A percentile compares a stretch with the other conserved stretches of the same genome.
phyloP scores from a whole-genome alignment of 805 yeast genomes.

The Yamadazyma paraphyllophila region DNA sequence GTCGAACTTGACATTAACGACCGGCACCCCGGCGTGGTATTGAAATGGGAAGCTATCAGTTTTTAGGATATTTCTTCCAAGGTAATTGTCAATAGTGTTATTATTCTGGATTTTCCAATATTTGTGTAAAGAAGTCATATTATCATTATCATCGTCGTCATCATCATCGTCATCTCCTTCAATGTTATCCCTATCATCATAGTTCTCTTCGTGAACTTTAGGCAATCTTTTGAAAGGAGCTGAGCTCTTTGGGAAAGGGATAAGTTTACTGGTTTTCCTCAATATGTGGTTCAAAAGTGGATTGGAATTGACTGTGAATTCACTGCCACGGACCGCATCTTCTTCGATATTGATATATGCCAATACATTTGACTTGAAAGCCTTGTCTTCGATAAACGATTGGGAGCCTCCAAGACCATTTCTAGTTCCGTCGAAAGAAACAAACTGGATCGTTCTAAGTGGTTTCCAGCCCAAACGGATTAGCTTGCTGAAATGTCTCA shows the following conservation, averaged over 20 bases:
- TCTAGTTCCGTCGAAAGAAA: constrained; percentile 41
- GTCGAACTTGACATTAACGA: constrained; percentile 31
- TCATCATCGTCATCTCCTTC: constrained; percentile 8
- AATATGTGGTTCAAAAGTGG: constrained; percentile 36
- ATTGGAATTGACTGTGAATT: constrained; percentile 32
- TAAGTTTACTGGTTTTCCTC: constrained; percentile 24
- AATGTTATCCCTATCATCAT: background rate
- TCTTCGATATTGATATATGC: constrained; percentile 40
- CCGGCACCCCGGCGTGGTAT: constrained; percentile 28
- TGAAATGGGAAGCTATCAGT: constrained; percentile 33
- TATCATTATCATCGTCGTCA: constrained; percentile 16
- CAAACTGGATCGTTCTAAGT: constrained; percentile 35
- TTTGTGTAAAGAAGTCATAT: constrained; percentile 28
- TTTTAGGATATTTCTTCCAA: constrained; percentile 23
- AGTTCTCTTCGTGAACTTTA: constrained; percentile 4
- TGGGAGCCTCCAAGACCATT: constrained; percentile 34
- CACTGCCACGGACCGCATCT: constrained; percentile 37
- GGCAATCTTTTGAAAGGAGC: constrained; percentile 19
- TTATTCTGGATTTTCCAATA: constrained; percentile 38
- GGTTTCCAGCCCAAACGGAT: constrained; percentile 42
- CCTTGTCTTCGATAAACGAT: constrained; percentile 19
- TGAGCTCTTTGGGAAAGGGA: constrained; percentile 31
- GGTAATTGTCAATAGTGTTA: constrained; percentile 26
- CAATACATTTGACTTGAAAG: constrained; percentile 16
- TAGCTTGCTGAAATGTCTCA: constrained; percentile 33